A percentile compares a stretch with the other conserved stretches of the same genome.
Evolutionary conservation across 495 filamentous ascomycete species (phyloP).

Genomic region (Darksidea phi): DNA sequence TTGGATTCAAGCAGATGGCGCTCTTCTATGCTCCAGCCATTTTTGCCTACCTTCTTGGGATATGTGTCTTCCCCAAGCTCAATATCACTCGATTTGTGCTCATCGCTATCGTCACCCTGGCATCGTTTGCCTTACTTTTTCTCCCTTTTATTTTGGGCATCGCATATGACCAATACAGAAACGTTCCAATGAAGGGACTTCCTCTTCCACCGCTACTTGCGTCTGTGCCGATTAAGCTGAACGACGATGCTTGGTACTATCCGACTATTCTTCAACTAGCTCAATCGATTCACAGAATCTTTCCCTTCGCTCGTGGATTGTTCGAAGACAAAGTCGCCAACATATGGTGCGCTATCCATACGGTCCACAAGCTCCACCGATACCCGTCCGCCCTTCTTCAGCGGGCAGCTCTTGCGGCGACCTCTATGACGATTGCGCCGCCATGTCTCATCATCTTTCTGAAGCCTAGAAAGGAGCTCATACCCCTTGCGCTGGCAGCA

Average conservation of each 20-base stretch:
- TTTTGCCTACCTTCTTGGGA: constrained; percentile 86
- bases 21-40: constrained; percentile 92
- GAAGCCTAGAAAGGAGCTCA: constrained; percentile 69
- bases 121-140: constrained; percentile 72
- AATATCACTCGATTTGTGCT: constrained; percentile 67
- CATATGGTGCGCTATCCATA: constrained; percentile 90
- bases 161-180: constrained; percentile 57
- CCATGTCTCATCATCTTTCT: constrained; percentile 77
- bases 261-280: constrained; percentile 69
- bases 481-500: constrained; percentile 74
- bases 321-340: constrained; percentile 99
- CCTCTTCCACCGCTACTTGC: constrained; percentile 53
- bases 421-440: constrained; percentile 69
- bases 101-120: constrained; percentile 69
- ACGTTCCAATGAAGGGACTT: constrained; percentile 50
- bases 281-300: constrained; percentile 84
- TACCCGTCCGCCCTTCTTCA: constrained; percentile 63
- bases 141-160: constrained; percentile 69
- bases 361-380: constrained; percentile 77
- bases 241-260: constrained; percentile 67
- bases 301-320: constrained; percentile 88
- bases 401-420: constrained; percentile 71
- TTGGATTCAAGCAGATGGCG: constrained; percentile 99
- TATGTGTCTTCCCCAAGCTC: constrained; percentile 73
- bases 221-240: constrained; percentile 57